Conservation (phyloP, 352 stramenopile species). For the Globisporangium spiculum region DNA sequence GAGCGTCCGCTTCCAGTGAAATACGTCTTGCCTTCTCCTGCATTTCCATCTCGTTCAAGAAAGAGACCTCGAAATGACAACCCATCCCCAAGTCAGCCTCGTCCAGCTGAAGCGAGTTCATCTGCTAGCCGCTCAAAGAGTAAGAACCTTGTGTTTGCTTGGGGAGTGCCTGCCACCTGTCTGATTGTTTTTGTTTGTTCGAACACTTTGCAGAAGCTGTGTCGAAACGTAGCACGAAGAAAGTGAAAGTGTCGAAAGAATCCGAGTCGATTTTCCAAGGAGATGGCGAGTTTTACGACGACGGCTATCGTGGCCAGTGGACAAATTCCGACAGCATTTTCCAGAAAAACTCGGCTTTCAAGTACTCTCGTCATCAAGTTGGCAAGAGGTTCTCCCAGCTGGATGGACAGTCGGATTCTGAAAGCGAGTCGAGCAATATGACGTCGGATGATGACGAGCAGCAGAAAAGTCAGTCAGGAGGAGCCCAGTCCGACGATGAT, state of each 20-base stretch:
- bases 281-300: constrained; percentile 39
- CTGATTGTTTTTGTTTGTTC: background rate
- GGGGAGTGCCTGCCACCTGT: background rate
- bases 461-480: constrained; percentile 27
- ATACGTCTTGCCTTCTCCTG: constrained; percentile 63
- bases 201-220: constrained; percentile 4
- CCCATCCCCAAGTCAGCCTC: constrained; percentile 22
- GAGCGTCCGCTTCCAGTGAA: constrained; percentile 68
- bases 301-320: background rate
- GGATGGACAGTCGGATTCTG: constrained; percentile 58
- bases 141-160: constrained; percentile 2
- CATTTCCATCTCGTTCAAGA: constrained; percentile 69
- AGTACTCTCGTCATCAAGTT: constrained; percentile 21
- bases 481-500: constrained; percentile 28
- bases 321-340: constrained; percentile 32
- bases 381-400: constrained; percentile 31
- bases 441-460: constrained; percentile 53
- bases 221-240: constrained; percentile 20
- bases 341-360: constrained; percentile 29
- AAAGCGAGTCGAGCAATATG: constrained; percentile 46
- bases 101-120: constrained; percentile 18
- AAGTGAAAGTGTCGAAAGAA: constrained; percentile 20
- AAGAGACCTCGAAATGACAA: constrained; percentile 65
- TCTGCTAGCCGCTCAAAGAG: background rate
- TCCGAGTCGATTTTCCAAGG: constrained; percentile 39